Conservation (phyloP, 768 basidiomycete genomes). For the Kwoniella botswanensis region DNA sequence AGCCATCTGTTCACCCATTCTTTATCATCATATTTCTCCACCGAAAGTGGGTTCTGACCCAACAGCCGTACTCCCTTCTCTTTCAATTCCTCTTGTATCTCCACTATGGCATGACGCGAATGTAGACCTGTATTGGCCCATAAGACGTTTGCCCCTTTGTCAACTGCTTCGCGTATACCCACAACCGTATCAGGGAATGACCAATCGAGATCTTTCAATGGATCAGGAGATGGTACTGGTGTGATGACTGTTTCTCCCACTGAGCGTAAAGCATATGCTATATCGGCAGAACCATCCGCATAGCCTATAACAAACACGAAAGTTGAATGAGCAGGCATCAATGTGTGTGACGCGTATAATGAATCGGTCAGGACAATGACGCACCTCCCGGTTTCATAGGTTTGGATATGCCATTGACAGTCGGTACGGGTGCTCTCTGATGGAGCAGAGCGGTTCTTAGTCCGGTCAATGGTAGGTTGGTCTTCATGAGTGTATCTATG, state of each 20-base stretch:
- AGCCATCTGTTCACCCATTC: constrained; percentile 48
- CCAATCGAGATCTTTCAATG: constrained; percentile 37
- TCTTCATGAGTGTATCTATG: neutral
- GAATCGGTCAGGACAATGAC: neutral
- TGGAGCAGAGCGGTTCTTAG: constrained; percentile 32
- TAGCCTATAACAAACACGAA: constrained; percentile 35
- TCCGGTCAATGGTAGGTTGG: constrained; percentile 7
- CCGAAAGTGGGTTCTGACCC: constrained; percentile 38
- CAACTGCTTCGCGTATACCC: constrained; percentile 41
- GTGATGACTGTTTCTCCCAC: constrained; percentile 34
- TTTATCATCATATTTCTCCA: constrained; percentile 52
- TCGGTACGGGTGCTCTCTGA: constrained; percentile 37
- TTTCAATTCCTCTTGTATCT: constrained; percentile 24
- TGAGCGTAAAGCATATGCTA: constrained; percentile 39
- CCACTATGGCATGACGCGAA: constrained; percentile 42
- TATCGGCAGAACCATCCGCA: constrained; percentile 46
- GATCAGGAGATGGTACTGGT: constrained; percentile 22
- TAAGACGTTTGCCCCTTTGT: constrained; percentile 43
- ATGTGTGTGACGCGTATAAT: neutral
- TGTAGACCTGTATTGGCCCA: constrained; percentile 51
- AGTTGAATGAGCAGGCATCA: too few relatives aligned
- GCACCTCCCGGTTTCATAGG: constrained; percentile 51
- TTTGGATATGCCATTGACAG: constrained; percentile 49
- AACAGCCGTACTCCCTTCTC: constrained; percentile 32
- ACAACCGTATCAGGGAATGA: constrained; percentile 49